Evolutionary conservation across 2,329 filamentous ascomycete genomes (phyloP).

Genomic region (Epichloe gansuensis): DNA sequence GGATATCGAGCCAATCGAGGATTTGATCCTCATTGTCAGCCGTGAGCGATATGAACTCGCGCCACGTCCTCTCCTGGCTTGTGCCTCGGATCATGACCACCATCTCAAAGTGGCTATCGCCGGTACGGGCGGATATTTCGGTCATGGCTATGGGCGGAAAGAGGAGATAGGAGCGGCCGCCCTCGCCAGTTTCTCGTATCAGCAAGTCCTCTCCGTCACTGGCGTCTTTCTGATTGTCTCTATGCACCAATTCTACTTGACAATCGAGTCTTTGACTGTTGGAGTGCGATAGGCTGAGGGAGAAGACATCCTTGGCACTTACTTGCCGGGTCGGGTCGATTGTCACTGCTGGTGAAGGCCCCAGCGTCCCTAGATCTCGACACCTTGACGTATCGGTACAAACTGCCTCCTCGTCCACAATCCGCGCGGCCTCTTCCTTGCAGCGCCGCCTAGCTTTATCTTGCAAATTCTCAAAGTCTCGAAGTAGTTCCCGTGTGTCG

Average conservation of each 20-base stretch:
- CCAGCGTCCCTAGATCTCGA: conserved; percentile 67
- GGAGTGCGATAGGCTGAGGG: conserved; percentile 73
- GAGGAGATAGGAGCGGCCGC: conserved; percentile 64
- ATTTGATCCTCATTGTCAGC: conserved; percentile 67
- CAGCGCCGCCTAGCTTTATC: conserved; percentile 57
- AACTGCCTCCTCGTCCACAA: conserved; percentile 73
- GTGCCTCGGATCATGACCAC: conserved; percentile 77
- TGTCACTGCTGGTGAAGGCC: conserved; percentile 53
- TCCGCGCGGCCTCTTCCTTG: conserved; percentile 56
- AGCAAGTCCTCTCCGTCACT: conserved; percentile 72
- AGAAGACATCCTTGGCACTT: conserved; percentile 80
- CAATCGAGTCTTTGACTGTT: conserved; percentile 84
- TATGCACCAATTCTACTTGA: conserved; percentile 72
- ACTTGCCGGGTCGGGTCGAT: conserved; percentile 75
- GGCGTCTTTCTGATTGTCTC: conserved; percentile 62
- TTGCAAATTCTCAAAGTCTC: conserved; percentile 58
- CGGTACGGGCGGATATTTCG: conserved; percentile 67
- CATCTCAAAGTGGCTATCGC: conserved; percentile 58
- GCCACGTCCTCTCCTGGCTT: conserved; percentile 58
- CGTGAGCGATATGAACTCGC: conserved; percentile 67
- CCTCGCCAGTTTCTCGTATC: conserved; percentile 75
- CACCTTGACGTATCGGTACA: conserved; percentile 71
- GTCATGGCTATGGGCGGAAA: conserved; percentile 75
- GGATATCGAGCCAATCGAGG: conserved; percentile 76
- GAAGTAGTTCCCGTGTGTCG: conserved; percentile 27